Evolutionary conservation across 1,139 yeast genomes (phyloP).

Genomic region (Debaryomyces subglobosus): DNA sequence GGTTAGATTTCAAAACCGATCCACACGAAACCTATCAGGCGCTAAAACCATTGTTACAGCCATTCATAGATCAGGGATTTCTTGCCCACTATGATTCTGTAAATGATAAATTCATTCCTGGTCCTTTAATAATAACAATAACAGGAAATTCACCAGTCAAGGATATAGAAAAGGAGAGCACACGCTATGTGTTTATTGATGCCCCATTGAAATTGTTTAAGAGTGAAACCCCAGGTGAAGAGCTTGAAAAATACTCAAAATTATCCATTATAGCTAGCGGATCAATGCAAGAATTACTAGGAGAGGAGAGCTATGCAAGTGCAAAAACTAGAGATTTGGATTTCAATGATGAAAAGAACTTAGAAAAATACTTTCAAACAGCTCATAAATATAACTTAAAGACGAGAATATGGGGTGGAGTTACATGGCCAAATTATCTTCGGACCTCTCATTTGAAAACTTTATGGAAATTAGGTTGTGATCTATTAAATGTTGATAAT

Average conservation of each 20-base stretch:
- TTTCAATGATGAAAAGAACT: constrained; percentile 20
- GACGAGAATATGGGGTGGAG: constrained; percentile 50
- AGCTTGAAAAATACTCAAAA: constrained; percentile 25
- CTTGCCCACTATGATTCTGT: constrained; percentile 38
- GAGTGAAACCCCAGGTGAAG: constrained; percentile 15
- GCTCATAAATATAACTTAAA: constrained; percentile 43
- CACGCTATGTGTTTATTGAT: constrained; percentile 41
- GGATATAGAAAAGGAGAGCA: constrained; percentile 26
- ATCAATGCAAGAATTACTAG: constrained; percentile 35
- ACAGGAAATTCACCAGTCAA: constrained; percentile 47
- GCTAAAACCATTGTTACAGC: constrained; percentile 32
- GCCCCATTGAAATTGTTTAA: constrained; percentile 37
- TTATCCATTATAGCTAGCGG: constrained; percentile 41
- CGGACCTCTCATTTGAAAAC: constrained; percentile 32
- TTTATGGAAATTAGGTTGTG: constrained; percentile 34
- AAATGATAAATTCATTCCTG: constrained; percentile 26
- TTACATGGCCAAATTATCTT: constrained; percentile 40
- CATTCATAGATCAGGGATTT: constrained; percentile 36
- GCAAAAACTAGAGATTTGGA: constrained; percentile 21
- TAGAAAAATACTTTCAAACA: constrained; percentile 25
- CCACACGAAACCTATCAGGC: constrained; percentile 35
- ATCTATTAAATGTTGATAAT: constrained; percentile 46
- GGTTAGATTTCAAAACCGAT: constrained; percentile 48
- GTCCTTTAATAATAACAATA: constrained; percentile 43
- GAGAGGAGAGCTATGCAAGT: constrained; percentile 21